These are phyloP conservation scores for Penicillium rolfsii DNA, from an alignment of 2,329 filamentous ascomycete species.

Conservation along the genomic window DNA sequence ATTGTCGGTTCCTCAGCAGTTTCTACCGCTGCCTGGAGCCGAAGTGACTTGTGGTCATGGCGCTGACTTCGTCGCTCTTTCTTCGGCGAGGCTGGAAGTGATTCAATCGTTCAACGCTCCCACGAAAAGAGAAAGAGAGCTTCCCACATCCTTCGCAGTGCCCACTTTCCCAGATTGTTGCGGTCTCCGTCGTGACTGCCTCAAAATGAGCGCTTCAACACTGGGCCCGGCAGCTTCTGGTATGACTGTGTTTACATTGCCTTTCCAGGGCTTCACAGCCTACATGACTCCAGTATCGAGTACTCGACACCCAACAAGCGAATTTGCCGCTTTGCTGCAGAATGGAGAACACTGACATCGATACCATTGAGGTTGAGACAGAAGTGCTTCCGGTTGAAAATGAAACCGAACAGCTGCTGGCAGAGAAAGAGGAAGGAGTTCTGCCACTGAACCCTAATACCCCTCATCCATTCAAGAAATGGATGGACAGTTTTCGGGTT, in stretches of 20 bases:
- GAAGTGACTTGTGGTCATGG: slow-evolving; percentile 5
- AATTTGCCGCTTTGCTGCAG: slow-evolving; percentile 10
- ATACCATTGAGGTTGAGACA: slow-evolving; percentile 7
- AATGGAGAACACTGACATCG: slow-evolving; percentile 17
- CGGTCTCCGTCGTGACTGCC: slow-evolving; percentile 20
- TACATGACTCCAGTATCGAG: slow-evolving; percentile 16
- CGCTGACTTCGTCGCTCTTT: not conserved
- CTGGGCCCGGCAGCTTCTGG: slow-evolving; percentile 8
- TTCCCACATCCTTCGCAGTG: not conserved
- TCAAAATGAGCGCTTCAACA: slow-evolving; percentile 15
- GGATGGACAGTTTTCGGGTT: slow-evolving; percentile 43
- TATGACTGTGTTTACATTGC: slow-evolving; percentile 6
- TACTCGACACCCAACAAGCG: slow-evolving; percentile 4
- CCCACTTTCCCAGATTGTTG: slow-evolving; percentile 6
- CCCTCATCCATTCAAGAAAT: slow-evolving; percentile 40
- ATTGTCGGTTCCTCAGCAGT: slow-evolving; percentile 19
- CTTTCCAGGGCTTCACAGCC: slow-evolving; percentile 4
- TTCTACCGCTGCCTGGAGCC: slow-evolving; percentile 18
- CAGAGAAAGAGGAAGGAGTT: slow-evolving; percentile 11
- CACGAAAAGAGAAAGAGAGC: not conserved
- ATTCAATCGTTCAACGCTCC: not conserved
- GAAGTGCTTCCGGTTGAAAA: slow-evolving; percentile 7
- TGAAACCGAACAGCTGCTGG: slow-evolving; percentile 10
- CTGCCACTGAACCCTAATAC: slow-evolving; percentile 15
- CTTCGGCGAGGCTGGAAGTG: not conserved